phyloP scores from a whole-genome alignment of 139 green algal genomes.

The Chlamydomonas sp. region DNA sequence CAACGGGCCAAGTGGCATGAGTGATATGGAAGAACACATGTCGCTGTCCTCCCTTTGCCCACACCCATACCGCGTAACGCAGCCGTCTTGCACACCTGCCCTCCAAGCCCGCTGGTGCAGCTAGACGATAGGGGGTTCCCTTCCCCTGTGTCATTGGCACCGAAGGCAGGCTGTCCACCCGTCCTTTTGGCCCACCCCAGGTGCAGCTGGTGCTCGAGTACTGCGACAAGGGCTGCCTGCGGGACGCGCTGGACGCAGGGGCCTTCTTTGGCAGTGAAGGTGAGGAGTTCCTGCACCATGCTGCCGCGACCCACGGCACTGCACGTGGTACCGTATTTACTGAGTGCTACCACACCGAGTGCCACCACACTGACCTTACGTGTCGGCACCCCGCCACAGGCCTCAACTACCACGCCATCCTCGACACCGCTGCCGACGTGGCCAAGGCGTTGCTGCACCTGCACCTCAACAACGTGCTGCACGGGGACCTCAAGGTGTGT shows the following conservation, averaged over 20 bases:
- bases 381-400: background rate
- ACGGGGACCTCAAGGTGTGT: constrained; percentile 68
- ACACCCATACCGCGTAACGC: too few relatives aligned
- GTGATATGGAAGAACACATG: too few relatives aligned
- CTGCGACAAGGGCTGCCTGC: constrained; percentile 55
- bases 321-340: too few relatives aligned
- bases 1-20: too few relatives aligned
- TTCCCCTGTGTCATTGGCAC: background rate
- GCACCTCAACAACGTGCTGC: constrained; percentile 63
- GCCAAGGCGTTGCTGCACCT: constrained; percentile 71
- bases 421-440: constrained; percentile 65
- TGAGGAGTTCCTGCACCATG: background rate
- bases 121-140: too few relatives aligned
- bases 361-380: background rate
- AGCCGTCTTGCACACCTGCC: too few relatives aligned
- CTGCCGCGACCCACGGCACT: too few relatives aligned
- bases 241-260: constrained; percentile 47
- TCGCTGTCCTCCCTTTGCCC: too few relatives aligned
- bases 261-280: constrained; percentile 25
- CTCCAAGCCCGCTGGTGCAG: too few relatives aligned
- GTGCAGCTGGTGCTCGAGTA: constrained; percentile 57
- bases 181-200: background rate
- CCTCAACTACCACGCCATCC: constrained; percentile 60
- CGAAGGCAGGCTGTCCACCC: background rate
- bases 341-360: too few relatives aligned